A percentile compares a stretch with the other conserved stretches of the same genome.
Conservation (phyloP, 805 yeast species). For the Hanseniaspora nectarophila region DNA sequence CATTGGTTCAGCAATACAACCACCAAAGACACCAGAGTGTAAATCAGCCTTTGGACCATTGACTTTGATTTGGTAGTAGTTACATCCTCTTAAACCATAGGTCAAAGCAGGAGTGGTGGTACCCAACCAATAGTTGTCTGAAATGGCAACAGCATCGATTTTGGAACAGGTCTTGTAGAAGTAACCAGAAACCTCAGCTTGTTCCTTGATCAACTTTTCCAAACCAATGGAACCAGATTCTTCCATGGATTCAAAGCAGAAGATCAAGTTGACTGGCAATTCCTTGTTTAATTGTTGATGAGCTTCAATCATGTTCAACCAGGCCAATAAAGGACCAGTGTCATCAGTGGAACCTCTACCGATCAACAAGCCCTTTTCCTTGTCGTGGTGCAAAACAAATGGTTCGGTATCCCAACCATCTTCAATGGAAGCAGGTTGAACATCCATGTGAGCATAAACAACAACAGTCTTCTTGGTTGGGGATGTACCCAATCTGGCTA, state of each 20-base stretch:
- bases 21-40: constrained; percentile 96
- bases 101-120: constrained; percentile 94
- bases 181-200: constrained; percentile 38
- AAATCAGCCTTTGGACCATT: constrained; percentile 93
- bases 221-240: constrained; percentile 92
- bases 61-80: constrained; percentile 73
- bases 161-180: constrained; percentile 54
- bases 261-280: constrained; percentile 82
- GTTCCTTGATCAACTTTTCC: constrained; percentile 67
- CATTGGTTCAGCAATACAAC: constrained; percentile 94
- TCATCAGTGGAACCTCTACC: constrained; percentile 97
- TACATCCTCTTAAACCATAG: constrained; percentile 93
- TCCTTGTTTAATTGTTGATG: constrained; percentile 75
- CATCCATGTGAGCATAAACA: constrained; percentile 95
- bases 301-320: constrained; percentile 89
- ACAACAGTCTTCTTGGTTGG: constrained; percentile 64
- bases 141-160: constrained; percentile 88
- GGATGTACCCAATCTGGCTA: constrained; percentile 75
- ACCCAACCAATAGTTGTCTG: constrained; percentile 98
- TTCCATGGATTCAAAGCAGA: constrained; percentile 98
- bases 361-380: constrained; percentile 55
- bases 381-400: constrained; percentile 51
- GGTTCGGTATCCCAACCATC: constrained; percentile 98
- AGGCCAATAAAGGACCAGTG: constrained; percentile 94
- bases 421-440: constrained; percentile 83